phyloP scores from a whole-genome alignment of 495 filamentous ascomycete species.

The Hyaloscypha finlandica region DNA sequence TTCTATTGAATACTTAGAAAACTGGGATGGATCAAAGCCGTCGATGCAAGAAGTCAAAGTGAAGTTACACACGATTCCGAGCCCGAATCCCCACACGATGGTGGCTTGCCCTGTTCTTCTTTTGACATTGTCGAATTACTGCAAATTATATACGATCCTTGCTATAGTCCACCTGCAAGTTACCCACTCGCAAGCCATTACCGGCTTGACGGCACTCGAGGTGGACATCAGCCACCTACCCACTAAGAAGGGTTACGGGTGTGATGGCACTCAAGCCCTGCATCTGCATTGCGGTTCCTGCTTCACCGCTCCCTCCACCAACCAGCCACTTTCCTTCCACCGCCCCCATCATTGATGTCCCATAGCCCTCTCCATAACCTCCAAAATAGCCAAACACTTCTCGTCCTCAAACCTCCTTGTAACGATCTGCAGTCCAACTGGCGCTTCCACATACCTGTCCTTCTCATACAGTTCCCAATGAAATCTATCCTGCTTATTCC shows the following conservation, averaged over 20 bases:
- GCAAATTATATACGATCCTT: too few relatives aligned
- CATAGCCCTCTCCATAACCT: slow-evolving; percentile 31
- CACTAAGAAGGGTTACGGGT: background rate
- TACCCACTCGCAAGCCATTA: too few relatives aligned
- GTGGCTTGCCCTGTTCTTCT: too few relatives aligned
- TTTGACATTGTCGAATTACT: too few relatives aligned
- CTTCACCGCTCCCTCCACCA: background rate
- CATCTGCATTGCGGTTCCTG: background rate
- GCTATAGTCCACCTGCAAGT: too few relatives aligned
- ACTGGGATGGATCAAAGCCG: too few relatives aligned
- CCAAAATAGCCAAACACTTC: slow-evolving; percentile 47
- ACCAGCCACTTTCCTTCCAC: too few relatives aligned
- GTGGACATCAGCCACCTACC: background rate
- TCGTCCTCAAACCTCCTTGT: slow-evolving; percentile 49
- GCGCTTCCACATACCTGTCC: slow-evolving; percentile 48
- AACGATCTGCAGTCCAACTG: slow-evolving; percentile 47
- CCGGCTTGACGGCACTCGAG: too few relatives aligned
- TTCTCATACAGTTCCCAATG: slow-evolving; percentile 37
- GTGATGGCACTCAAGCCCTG: background rate
- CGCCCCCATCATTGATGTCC: background rate
- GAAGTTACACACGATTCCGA: too few relatives aligned
- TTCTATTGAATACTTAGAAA: too few relatives aligned
- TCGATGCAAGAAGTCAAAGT: too few relatives aligned
- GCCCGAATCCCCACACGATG: too few relatives aligned
- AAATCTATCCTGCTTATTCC: slow-evolving; percentile 13